A percentile compares a stretch with the other conserved stretches of the same genome.
Evolutionary conservation across 345 rosid genomes (phyloP).

Genomic region (Populus pruinosa): DNA sequence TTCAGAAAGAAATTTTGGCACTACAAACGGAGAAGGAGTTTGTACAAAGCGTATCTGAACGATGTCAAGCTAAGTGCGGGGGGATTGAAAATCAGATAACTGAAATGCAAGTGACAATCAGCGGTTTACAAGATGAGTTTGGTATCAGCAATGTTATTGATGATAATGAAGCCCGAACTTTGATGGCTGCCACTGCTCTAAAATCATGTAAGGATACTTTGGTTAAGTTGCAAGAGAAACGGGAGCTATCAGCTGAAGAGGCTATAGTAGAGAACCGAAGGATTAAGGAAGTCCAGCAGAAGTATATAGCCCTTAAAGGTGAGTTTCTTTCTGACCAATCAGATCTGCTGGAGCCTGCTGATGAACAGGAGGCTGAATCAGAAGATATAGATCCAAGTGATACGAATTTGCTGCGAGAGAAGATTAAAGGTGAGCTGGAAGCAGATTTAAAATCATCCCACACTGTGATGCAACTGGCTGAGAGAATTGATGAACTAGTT

Average conservation of each 20-base stretch:
- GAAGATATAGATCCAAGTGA: conserved; percentile 1
- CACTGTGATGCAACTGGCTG: conserved; percentile 54
- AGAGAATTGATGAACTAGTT: conserved; percentile 74
- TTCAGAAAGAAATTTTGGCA: conserved; percentile 64
- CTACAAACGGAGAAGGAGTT: conserved; percentile 79
- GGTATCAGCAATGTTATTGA: conserved; percentile 52
- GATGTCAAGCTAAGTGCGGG: conserved; percentile 47
- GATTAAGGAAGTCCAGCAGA: conserved; percentile 43
- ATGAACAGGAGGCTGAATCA: conserved; percentile 13
- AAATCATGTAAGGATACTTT: conserved; percentile 68
- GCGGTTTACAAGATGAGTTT: conserved; percentile 74
- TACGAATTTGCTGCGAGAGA: conserved; percentile 28
- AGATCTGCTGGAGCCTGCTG: conserved; percentile 17
- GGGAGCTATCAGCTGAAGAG: conserved; percentile 48
- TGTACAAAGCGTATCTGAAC: conserved; percentile 51
- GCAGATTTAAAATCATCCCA: conserved; percentile 25
- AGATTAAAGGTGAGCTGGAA: conserved; percentile 33
- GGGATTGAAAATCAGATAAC: conserved; percentile 54
- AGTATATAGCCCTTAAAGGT: conserved; percentile 38
- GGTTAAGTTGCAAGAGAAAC: conserved; percentile 52
- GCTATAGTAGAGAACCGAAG: conserved; percentile 46
- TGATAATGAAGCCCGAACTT: conserved; percentile 67
- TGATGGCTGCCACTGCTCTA: conserved; percentile 71
- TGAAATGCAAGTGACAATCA: conserved; percentile 55
- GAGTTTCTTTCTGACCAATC: conserved; percentile 17